A percentile compares a stretch with the other conserved stretches of the same genome.
Conservation (phyloP, 192 early-diverging fungal genomes). For the Mortierella claussenii region DNA sequence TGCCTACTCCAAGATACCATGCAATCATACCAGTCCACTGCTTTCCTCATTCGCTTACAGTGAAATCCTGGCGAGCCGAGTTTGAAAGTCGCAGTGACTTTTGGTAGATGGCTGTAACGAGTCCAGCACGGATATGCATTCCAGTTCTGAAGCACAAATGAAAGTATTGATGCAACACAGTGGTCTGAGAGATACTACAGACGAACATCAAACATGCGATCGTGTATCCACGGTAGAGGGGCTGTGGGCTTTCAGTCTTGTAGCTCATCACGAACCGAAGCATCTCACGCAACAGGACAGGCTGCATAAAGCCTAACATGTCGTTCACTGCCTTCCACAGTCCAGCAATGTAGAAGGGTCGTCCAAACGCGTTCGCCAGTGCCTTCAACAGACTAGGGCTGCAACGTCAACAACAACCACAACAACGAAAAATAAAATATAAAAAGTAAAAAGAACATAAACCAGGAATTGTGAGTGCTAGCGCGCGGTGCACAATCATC, state of each 20-base stretch:
- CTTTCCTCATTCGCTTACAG: too few relatives aligned
- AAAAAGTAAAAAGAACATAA: too few relatives aligned
- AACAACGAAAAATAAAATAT: too few relatives aligned
- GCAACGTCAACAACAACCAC: too few relatives aligned
- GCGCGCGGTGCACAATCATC: too few relatives aligned
- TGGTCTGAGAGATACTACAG: slow-evolving; percentile 78
- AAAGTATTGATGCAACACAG: slow-evolving; percentile 90
- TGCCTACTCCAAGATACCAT: background rate
- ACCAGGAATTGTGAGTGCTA: too few relatives aligned
- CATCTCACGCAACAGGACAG: slow-evolving; percentile 79
- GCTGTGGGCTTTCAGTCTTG: slow-evolving; percentile 61
- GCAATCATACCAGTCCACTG: too few relatives aligned
- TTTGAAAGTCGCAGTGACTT: slow-evolving; percentile 87
- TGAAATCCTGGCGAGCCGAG: slow-evolving; percentile 79
- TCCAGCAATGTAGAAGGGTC: slow-evolving; percentile 75
- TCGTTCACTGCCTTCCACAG: slow-evolving; percentile 85
- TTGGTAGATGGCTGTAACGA: slow-evolving; percentile 85
- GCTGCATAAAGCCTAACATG: slow-evolving; percentile 79
- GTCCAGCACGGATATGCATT: slow-evolving; percentile 78
- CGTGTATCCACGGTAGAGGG: slow-evolving; percentile 79
- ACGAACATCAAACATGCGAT: slow-evolving; percentile 86
- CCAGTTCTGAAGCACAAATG: slow-evolving; percentile 82
- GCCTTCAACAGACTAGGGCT: slow-evolving; percentile 77
- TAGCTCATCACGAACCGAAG: slow-evolving; percentile 73
- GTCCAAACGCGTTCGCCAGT: slow-evolving; percentile 66